Percentiles rank a stretch among this genome's conserved stretches.
Evolutionary conservation across 805 yeast species (phyloP).

Genomic region (Yarrowia sp.): DNA sequence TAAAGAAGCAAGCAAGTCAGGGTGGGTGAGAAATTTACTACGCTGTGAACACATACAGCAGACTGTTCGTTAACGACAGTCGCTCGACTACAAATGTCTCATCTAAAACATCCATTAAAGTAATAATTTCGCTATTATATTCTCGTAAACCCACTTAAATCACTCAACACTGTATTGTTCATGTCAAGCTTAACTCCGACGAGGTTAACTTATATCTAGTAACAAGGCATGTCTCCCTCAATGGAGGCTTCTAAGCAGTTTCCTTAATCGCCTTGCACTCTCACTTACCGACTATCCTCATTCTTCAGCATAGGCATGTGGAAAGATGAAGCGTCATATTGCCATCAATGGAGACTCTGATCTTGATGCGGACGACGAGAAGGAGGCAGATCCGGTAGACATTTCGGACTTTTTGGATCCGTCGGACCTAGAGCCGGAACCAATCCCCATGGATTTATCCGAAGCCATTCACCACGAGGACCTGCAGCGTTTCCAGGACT

Average conservation of each 20-base stretch:
- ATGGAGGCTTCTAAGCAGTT: not conserved
- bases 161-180: constrained; percentile 11
- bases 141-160: constrained; percentile 17
- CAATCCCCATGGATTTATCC: constrained; percentile 21
- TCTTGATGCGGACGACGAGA: constrained; percentile 33
- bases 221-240: not conserved
- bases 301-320: not conserved
- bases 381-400: constrained; percentile 14
- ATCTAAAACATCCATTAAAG: not conserved
- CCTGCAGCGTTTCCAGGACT: constrained; percentile 11
- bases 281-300: not conserved
- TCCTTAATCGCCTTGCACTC: not conserved
- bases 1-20: not conserved
- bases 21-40: too few species aligned
- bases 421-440: constrained; percentile 26
- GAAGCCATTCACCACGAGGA: constrained; percentile 27
- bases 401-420: constrained; percentile 20
- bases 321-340: constrained; percentile 12
- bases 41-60: too few species aligned
- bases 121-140: not conserved
- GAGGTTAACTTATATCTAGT: constrained; percentile 1
- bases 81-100: not conserved
- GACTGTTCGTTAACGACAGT: not conserved
- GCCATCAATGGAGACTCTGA: constrained; percentile 33
- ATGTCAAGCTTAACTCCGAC: constrained; percentile 23